phyloP scores from a whole-genome alignment of 768 basidiomycete genomes.

The Pisolithus microcarpus region DNA sequence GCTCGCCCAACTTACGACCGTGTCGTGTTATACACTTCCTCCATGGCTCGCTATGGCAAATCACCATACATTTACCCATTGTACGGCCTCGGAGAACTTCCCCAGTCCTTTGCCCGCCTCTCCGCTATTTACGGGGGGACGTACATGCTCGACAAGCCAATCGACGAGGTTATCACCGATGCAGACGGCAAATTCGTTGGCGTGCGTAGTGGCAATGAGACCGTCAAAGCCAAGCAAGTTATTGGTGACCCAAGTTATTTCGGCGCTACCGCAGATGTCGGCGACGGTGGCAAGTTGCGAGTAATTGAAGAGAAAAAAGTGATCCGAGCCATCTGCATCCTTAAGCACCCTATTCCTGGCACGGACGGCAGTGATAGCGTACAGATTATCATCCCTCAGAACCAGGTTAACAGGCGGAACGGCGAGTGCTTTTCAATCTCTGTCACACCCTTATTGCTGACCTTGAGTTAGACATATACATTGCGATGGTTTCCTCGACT shows the following conservation, averaged over 20 bases:
- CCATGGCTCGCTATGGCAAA: conserved; percentile 99
- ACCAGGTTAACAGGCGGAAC: conserved; percentile 89
- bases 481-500: conserved; percentile 93
- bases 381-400: conserved; percentile 98
- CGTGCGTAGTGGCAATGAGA: conserved; percentile 83
- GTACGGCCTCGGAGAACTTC: conserved; percentile 97
- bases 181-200: conserved; percentile 85
- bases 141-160: conserved; percentile 97
- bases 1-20: conserved; percentile 89
- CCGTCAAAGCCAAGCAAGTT: conserved; percentile 94
- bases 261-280: conserved; percentile 61
- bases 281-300: conserved; percentile 69
- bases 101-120: conserved; percentile 96
- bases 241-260: conserved; percentile 99
- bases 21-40: conserved; percentile 94
- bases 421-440: conserved; percentile 43
- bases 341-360: conserved; percentile 97
- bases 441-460: conserved; percentile 3
- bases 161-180: conserved; percentile 86
- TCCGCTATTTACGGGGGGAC: conserved; percentile 99
- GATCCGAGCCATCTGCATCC: conserved; percentile 91
- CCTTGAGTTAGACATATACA: conserved; percentile 78
- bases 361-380: conserved; percentile 93
- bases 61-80: conserved; percentile 99
- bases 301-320: conserved; percentile 93